Conservation (phyloP, 257 asterid species). For the Scutellaria barbata region DNA sequence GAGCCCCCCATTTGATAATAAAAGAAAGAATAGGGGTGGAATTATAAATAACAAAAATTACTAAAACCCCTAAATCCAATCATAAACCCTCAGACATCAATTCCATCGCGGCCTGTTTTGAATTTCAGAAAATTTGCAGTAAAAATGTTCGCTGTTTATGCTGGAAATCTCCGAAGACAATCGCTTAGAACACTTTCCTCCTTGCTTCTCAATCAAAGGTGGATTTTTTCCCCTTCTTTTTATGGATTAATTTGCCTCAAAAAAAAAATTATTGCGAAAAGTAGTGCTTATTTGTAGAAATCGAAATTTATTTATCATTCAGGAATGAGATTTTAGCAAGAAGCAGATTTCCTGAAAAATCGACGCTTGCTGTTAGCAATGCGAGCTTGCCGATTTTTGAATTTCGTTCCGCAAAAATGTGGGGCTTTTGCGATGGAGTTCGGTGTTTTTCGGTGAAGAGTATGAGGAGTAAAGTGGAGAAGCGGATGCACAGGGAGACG, state of each 20-base stretch:
- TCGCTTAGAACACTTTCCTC: constrained; percentile 40
- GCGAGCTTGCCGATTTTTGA: constrained; percentile 28
- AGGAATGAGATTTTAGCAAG: constrained; percentile 37
- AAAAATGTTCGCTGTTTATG: constrained; percentile 40
- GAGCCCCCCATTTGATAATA: neutral
- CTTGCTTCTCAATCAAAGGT: constrained; percentile 49
- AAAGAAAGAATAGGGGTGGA: constrained; percentile 17
- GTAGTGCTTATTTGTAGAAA: constrained; percentile 6
- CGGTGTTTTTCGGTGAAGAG: constrained; percentile 77
- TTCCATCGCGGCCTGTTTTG: constrained; percentile 29
- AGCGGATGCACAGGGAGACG: constrained; percentile 67
- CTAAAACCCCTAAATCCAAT: constrained; percentile 39
- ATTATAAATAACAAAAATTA: constrained; percentile 25
- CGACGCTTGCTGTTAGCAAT: constrained; percentile 34
- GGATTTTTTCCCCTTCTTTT: neutral
- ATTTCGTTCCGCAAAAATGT: constrained; percentile 32
- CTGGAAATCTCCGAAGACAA: constrained; percentile 35
- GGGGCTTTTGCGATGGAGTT: constrained; percentile 55
- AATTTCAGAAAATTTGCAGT: constrained; percentile 13
- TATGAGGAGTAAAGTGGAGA: constrained; percentile 98
- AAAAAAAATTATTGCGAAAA: neutral
- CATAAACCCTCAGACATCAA: constrained; percentile 18
- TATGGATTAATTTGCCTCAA: neutral
- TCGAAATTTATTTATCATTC: constrained; percentile 1
- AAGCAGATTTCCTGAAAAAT: constrained; percentile 21